Conservation (phyloP, 345 rosid species). For the Eucalyptus brandiana region DNA sequence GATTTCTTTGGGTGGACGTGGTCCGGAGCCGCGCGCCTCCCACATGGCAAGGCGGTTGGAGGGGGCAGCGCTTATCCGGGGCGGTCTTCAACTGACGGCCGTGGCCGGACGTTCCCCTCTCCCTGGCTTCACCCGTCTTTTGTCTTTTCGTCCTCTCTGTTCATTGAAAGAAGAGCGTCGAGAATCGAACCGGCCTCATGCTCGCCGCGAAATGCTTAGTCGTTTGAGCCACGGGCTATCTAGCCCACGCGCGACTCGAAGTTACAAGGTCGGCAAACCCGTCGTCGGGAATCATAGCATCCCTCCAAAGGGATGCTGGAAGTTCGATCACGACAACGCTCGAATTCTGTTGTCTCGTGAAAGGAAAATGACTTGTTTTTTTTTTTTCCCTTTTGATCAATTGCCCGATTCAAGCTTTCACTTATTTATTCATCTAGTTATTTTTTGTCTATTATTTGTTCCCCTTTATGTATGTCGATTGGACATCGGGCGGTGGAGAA, state of each 20-base stretch:
- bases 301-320: not conserved
- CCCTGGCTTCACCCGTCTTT: not conserved
- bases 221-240: not conserved
- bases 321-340: not conserved
- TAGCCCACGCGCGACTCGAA: not conserved
- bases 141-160: not conserved
- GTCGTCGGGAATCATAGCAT: not conserved
- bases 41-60: not conserved
- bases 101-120: not conserved
- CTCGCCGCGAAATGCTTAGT: not conserved
- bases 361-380: not conserved
- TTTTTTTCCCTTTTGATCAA: too few relatives aligned
- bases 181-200: too few relatives aligned
- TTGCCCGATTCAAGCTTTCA: not conserved
- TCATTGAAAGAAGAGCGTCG: not conserved
- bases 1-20: not conserved
- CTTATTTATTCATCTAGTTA: not conserved
- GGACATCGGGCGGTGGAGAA: not conserved
- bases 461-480: not conserved
- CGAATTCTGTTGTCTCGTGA: accelerated
- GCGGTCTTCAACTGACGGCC: not conserved
- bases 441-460: not conserved
- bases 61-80: not conserved
- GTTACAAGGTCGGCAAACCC: not conserved
- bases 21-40: not conserved